Conservation (phyloP, 139 green algal genomes). For the Auxenochlorella pyrenoidosa region DNA sequence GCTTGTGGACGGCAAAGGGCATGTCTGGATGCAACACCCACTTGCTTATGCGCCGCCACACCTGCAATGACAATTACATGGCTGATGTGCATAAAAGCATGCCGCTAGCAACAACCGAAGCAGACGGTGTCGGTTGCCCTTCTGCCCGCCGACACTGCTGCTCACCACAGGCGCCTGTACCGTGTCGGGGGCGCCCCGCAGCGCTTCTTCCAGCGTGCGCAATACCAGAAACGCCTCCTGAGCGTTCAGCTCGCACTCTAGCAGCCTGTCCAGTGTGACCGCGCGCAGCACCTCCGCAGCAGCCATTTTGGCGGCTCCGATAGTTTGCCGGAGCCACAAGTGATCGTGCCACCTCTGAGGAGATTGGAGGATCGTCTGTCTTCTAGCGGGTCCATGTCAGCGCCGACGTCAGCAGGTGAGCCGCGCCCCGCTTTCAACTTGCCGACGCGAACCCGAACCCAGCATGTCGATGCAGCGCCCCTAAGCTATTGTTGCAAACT, state of each 20-base stretch:
- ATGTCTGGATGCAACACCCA: conserved; percentile 60
- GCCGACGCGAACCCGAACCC: too few species aligned
- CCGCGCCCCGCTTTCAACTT: too few species aligned
- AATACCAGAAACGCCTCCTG: conserved; percentile 22
- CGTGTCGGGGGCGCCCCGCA: neutral
- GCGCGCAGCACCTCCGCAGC: neutral
- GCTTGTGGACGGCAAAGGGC: conserved; percentile 64
- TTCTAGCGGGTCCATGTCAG: too few species aligned
- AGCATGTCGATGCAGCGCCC: too few species aligned
- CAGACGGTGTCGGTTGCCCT: neutral
- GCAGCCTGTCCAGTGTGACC: neutral
- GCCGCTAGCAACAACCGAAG: too few species aligned
- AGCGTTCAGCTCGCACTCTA: conserved; percentile 16
- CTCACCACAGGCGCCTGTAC: neutral
- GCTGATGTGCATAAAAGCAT: too few species aligned
- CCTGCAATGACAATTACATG: conserved; percentile 27
- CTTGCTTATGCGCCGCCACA: conserved; percentile 55
- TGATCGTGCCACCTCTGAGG: too few species aligned
- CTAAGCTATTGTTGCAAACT: too few species aligned
- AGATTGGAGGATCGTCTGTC: too few species aligned
- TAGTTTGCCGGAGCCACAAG: neutral
- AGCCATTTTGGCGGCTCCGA: neutral
- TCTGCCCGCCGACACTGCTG: neutral
- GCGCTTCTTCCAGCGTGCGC: neutral
- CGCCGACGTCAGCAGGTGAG: too few species aligned